These are phyloP conservation scores for Chimonanthus salicifolius DNA, from an alignment of 164 flowering plant genomes.

Conservation along the genomic window DNA sequence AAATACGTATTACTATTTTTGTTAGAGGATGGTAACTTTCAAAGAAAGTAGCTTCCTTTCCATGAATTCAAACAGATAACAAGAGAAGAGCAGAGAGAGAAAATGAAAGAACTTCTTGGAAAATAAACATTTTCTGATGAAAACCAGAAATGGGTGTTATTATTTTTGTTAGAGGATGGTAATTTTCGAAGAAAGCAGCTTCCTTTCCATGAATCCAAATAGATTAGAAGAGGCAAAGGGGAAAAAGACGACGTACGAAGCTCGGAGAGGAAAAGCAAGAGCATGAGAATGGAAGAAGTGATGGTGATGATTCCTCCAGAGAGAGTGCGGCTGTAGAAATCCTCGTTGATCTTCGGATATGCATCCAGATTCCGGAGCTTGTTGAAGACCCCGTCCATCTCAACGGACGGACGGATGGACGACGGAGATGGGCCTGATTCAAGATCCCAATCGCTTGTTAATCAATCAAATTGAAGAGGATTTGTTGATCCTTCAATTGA, in stretches of 20 bases:
- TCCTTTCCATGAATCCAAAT: no score
- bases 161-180: no score
- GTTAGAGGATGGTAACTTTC: no score
- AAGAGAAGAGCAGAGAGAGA: no score
- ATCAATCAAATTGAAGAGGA: not conserved
- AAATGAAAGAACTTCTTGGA: no score
- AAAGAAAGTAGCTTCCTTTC: no score
- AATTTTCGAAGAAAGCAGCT: no score
- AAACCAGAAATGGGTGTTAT: no score
- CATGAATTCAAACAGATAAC: no score
- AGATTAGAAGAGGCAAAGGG: not conserved
- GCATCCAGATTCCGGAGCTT: conserved; percentile 56
- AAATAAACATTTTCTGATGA: no score
- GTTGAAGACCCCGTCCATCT: conserved; percentile 7
- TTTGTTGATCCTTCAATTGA: no score
- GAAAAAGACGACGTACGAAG: conserved; percentile 32
- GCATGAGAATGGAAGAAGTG: conserved; percentile 47
- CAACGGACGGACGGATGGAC: not conserved
- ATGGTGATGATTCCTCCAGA: conserved; percentile 73
- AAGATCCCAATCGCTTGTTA: not conserved
- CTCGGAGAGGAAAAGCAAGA: conserved; percentile 66
- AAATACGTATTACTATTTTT: no score
- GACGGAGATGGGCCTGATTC: not conserved
- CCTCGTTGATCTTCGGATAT: conserved; percentile 68
- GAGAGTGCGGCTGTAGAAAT: conserved; percentile 65